Evolutionary conservation across 129 eudicot genomes (phyloP).

Genomic region (Flaveria bidentis): DNA sequence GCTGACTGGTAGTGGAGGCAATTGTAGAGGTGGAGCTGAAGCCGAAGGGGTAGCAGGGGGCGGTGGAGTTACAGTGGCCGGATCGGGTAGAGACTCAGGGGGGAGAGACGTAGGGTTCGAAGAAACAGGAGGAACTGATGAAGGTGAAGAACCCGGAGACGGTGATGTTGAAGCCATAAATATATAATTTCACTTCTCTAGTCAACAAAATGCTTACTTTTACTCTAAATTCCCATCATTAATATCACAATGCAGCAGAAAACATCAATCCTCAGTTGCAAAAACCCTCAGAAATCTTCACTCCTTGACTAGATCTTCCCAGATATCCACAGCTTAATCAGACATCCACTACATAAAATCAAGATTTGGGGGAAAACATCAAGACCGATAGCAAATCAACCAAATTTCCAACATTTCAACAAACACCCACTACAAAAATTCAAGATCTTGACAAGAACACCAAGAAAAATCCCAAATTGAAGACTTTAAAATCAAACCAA

Average conservation of each 20-base stretch:
- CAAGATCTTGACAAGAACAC: constrained; percentile 29
- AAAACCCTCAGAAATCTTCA: constrained; percentile 26
- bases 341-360: constrained; percentile 7
- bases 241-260: constrained; percentile 29
- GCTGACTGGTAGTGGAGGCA: constrained; percentile 42
- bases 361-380: constrained; percentile 3
- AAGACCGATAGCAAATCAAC: not conserved
- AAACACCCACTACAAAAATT: constrained; percentile 10
- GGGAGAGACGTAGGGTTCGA: constrained; percentile 34
- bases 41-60: constrained; percentile 34
- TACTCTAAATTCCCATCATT: constrained; percentile 27
- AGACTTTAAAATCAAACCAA: not conserved
- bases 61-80: constrained; percentile 35
- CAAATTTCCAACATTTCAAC: constrained; percentile 15
- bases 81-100: constrained; percentile 33
- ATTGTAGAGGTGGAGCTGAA: constrained; percentile 44
- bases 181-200: constrained; percentile 15
- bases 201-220: constrained; percentile 17
- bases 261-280: constrained; percentile 23
- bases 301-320: not conserved
- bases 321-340: constrained; percentile 16
- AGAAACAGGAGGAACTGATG: constrained; percentile 44
- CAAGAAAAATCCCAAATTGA: not conserved
- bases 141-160: constrained; percentile 54
- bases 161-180: constrained; percentile 66